Conservation (phyloP, 2,329 filamentous ascomycete genomes). For the Alternaria postmessia region DNA sequence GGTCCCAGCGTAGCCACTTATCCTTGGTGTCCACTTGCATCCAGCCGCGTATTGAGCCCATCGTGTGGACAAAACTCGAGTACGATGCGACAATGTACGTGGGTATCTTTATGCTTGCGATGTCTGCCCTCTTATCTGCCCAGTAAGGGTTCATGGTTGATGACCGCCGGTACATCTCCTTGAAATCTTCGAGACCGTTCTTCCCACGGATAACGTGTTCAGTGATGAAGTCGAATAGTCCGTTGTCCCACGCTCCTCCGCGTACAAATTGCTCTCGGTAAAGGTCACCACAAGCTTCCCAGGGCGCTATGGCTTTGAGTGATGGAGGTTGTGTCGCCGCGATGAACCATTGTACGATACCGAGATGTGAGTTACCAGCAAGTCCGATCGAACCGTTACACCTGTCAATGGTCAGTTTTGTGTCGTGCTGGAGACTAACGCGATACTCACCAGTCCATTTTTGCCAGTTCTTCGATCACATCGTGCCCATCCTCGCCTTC, state of each 20-base stretch:
- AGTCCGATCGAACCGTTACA: conserved; percentile 50
- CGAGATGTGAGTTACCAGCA: conserved; percentile 55
- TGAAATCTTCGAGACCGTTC: conserved; percentile 17
- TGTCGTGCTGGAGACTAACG: background rate
- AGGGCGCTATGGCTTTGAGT: conserved; percentile 55
- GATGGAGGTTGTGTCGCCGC: conserved; percentile 53
- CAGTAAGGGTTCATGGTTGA: conserved; percentile 22
- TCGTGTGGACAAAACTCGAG: conserved; percentile 23
- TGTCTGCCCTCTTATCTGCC: conserved; percentile 20
- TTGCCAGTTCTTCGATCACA: conserved; percentile 53
- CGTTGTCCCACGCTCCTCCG: conserved; percentile 18
- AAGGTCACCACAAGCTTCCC: conserved; percentile 54
- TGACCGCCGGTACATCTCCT: conserved; percentile 19
- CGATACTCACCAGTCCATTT: conserved; percentile 52
- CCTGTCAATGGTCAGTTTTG: background rate
- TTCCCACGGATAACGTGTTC: conserved; percentile 33
- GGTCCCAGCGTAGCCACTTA: conserved; percentile 28
- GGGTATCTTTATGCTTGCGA: conserved; percentile 24
- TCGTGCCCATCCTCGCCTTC: conserved; percentile 57
- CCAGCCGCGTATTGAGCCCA: conserved; percentile 27
- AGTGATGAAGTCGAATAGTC: conserved; percentile 17
- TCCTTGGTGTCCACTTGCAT: conserved; percentile 15
- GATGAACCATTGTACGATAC: conserved; percentile 53
- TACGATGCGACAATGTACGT: conserved; percentile 24
- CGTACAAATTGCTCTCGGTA: conserved; percentile 26